phyloP scores from a whole-genome alignment of 495 filamentous ascomycete genomes.

The Ascobolus immersus region DNA sequence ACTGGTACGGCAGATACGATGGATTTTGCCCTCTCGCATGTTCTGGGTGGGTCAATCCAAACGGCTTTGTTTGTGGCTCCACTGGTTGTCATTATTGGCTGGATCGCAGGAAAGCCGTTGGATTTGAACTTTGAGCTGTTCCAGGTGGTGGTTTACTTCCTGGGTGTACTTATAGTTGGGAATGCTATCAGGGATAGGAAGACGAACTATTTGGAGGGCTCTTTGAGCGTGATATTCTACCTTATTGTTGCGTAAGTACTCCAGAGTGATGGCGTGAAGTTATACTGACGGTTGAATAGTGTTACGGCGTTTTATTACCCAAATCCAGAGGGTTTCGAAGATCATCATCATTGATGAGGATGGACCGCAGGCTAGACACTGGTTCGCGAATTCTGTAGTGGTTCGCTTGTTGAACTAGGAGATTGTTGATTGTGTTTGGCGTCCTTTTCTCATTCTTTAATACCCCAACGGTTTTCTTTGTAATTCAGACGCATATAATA shows the following conservation, averaged over 20 bases:
- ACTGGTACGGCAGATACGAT: constrained; percentile 20
- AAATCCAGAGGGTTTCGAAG: constrained; percentile 17
- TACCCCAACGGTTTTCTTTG: constrained; percentile 3
- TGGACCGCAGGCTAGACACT: background rate
- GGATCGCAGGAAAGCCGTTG: constrained; percentile 48
- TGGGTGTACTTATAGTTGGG: constrained; percentile 65
- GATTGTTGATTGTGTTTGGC: too few relatives aligned
- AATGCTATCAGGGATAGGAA: constrained; percentile 60
- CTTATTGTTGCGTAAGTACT: constrained; percentile 27
- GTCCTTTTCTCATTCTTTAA: background rate
- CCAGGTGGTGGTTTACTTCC: constrained; percentile 62
- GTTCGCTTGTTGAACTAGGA: background rate
- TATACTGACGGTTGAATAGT: background rate
- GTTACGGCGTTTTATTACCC: constrained; percentile 38
- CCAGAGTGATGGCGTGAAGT: background rate
- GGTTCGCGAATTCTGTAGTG: background rate
- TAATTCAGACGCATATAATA: background rate
- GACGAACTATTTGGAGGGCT: constrained; percentile 57
- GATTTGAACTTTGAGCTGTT: constrained; percentile 71
- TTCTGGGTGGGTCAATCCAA: constrained; percentile 68
- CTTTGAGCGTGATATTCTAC: constrained; percentile 46
- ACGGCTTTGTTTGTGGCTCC: constrained; percentile 77
- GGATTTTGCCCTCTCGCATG: constrained; percentile 80
- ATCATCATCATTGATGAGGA: constrained; percentile 1
- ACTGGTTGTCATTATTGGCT: constrained; percentile 59